A percentile compares a stretch with the other conserved stretches of the same genome.
These are phyloP conservation scores for Euclidium syriacum DNA, from an alignment of 345 rosid species.

Conservation along the genomic window DNA sequence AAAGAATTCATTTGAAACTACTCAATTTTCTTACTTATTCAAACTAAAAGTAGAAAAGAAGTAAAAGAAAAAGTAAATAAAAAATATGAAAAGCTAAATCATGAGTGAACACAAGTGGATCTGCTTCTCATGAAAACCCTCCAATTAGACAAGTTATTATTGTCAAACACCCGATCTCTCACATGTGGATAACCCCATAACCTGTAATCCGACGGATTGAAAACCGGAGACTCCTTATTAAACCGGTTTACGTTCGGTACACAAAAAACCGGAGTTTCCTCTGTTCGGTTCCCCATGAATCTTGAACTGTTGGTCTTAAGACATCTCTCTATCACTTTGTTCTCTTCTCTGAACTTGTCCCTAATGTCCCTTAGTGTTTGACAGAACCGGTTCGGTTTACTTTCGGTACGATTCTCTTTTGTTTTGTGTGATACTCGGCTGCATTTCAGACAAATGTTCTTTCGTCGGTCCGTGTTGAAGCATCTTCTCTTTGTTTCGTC, in stretches of 20 bases:
- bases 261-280: slow-evolving; percentile 7
- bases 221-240: slow-evolving; percentile 56
- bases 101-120: slow-evolving; percentile 51
- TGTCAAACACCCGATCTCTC: slow-evolving; percentile 47
- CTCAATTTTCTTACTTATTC: not conserved
- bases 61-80: not conserved
- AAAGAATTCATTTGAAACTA: not conserved
- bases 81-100: slow-evolving; percentile 1
- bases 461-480: slow-evolving; percentile 55
- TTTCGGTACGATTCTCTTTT: slow-evolving; percentile 16
- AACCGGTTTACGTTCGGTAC: not conserved
- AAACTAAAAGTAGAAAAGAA: not conserved
- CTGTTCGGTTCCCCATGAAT: slow-evolving; percentile 28
- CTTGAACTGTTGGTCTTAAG: slow-evolving; percentile 42
- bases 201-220: slow-evolving; percentile 54
- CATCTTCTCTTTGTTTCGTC: slow-evolving; percentile 51
- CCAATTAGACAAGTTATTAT: slow-evolving; percentile 32
- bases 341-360: slow-evolving; percentile 74
- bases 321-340: slow-evolving; percentile 72
- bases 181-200: slow-evolving; percentile 72
- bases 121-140: slow-evolving; percentile 38
- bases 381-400: slow-evolving; percentile 26
- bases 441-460: slow-evolving; percentile 52
- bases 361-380: slow-evolving; percentile 41
- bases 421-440: slow-evolving; percentile 38